Evolutionary conservation across 768 basidiomycete genomes (phyloP).

Genomic region (Pholiota microspora): DNA sequence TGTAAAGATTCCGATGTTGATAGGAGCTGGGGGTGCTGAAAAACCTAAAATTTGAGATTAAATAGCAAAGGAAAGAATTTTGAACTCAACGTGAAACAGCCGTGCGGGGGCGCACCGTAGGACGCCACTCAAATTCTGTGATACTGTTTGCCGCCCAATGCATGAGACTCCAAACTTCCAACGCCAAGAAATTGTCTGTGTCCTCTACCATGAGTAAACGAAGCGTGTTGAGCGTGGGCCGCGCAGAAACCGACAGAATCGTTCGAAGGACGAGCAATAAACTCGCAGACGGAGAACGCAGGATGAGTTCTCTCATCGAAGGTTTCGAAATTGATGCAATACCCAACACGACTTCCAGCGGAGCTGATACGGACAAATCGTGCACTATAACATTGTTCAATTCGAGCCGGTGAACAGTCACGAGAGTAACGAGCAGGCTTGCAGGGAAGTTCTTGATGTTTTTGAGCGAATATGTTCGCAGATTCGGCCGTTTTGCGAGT

Average conservation of each 20-base stretch:
- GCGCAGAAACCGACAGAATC: constrained; percentile 10
- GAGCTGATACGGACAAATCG: constrained; percentile 6
- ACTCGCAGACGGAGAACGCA: constrained; percentile 11
- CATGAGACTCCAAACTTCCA: constrained; percentile 18
- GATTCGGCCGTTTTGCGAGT: constrained; percentile 9
- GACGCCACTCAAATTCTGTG: constrained; percentile 18
- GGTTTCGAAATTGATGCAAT: constrained; percentile 11
- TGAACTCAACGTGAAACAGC: constrained; percentile 14
- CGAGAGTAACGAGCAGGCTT: constrained; percentile 15
- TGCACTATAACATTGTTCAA: constrained; percentile 14
- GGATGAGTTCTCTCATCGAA: constrained; percentile 9
- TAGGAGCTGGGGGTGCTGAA: constrained; percentile 19
- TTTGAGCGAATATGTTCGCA: constrained; percentile 10
- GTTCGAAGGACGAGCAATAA: constrained; percentile 14
- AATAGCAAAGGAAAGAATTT: not conserved
- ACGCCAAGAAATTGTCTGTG: constrained; percentile 7
- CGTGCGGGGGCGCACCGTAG: constrained; percentile 10
- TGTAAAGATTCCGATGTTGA: constrained; percentile 13
- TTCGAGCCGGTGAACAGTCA: constrained; percentile 12
- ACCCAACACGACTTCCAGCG: constrained; percentile 12
- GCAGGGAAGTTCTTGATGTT: constrained; percentile 18
- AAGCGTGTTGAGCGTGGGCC: constrained; percentile 13
- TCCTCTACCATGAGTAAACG: constrained; percentile 13
- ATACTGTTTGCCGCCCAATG: constrained; percentile 18
- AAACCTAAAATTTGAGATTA: too few species aligned